Base-by-base conservation (phyloP, 257 asterid species). In the Forsythia suspensa region DNA sequence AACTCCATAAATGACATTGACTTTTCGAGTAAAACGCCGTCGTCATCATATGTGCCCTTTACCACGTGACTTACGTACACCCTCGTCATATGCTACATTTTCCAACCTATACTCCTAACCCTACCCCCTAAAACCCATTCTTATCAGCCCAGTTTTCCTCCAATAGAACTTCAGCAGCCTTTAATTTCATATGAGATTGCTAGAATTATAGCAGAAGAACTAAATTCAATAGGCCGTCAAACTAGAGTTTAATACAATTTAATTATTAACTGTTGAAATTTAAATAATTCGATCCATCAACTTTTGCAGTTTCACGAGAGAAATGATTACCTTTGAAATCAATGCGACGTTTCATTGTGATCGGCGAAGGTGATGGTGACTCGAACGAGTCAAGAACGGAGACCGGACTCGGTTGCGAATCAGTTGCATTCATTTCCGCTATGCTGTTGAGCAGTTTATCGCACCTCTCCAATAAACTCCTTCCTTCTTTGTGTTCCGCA, bases 301-400 rank as follows among this genome's bases (percentile, higher is more conserved):
- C 39, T 52, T 42, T 4, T 21, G 57, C 11, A 3, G 65, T 68
- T 59, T 20, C 16, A 69, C 8, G 3, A 71, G 13, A 37, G 20
- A 41, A 41, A 40, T 18, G 34, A 10, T 43, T 83, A 95, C 99
- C 99, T 93, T 87, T 86, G 89, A 91, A 93, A 82, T 91, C 90
- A 74, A 95, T 86, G 77, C 80, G 84, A 41, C 97, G 96, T 69
- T 88, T 89, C 71, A 90, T 86, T 43, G 87, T 90, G 77, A 90
- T 85, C 11, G 98, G 98, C 1, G 99, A 93, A 11, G 96, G 94
- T 39, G 96, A 92, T 12, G 88, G 79, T 1, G 93, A 87, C 52
- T 95, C 98, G 73, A 63, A 63, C 39, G 39, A 63, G 70, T 63
- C 70, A 29, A 63, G 70, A 63, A 63, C 70, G 16, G 70, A 63